Evolutionary conservation across 257 asterid genomes (phyloP), one percentile per base, ranked within the genome.

Genomic region (Leonotis leonurus): DNA sequence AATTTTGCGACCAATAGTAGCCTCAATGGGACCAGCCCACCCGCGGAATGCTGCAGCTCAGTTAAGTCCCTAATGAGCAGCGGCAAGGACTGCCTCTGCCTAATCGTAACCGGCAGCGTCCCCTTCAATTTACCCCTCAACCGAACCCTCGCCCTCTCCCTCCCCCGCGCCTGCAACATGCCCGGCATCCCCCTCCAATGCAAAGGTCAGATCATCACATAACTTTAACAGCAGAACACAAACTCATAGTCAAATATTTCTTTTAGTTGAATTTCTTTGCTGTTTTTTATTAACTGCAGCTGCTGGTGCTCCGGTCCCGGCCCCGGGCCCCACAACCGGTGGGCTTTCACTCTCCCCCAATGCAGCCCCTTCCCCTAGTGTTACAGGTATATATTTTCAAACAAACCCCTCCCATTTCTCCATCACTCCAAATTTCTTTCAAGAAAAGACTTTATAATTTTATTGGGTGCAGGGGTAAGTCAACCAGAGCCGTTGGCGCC

Each of bases 81-180:
- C 16, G 92, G 95, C 2, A 83, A 79, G 57, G 91, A 84, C 43
- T 90, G 96, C 41, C 49, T 87, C 55, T 85, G 97, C 78, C 79
- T 79, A 0, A 77, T 90, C 26, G 61, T 77, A 18, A 78, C 85
- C 0, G 90, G 95, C 22, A 78, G 75, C 18, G 68, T 81, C 4
- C 95, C 89, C 1, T 80, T 84, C 62, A 79, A 61, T 0, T 41
- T 85, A 1, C 97, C 95, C 1, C 46, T 87, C 43, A 87, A 86
- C 45, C 88, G 64, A 21, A 78, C 82, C 20, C 75, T 80, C 0
- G 92, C 95, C 4, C 20, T 86, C 22, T 73, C 91, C 33, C 84
- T 87, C n/a, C 95, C 97, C 0, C 80, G 78, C 30, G 86, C 90
- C 16, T 90, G 97, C 71, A 90, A 80, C 45, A 71, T 60, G 76